Evolutionary conservation across 495 filamentous ascomycete species (phyloP).

Genomic region (Podospora bellae-mahoneyi): DNA sequence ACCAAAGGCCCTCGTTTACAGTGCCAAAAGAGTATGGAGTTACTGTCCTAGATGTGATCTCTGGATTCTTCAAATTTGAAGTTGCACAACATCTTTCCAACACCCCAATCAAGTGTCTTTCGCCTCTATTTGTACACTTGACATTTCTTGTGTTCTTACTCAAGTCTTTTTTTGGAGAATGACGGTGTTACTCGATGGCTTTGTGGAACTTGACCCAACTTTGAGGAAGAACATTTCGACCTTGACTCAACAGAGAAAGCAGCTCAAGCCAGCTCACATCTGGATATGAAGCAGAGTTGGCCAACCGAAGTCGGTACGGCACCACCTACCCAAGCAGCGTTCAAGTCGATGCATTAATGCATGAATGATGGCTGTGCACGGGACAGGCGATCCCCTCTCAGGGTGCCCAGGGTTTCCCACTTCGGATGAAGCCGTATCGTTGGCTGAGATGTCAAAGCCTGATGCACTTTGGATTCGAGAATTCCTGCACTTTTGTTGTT

Average conservation of each 20-base stretch:
- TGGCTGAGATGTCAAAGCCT: neutral
- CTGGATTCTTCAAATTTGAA: neutral
- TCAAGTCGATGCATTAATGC: neutral
- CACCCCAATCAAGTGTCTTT: neutral
- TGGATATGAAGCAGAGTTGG: too few relatives aligned
- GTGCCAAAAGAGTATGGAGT: neutral
- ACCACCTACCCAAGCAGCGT: neutral
- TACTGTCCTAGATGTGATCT: neutral
- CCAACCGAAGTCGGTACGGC: neutral
- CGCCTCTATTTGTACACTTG: neutral
- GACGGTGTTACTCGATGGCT: neutral
- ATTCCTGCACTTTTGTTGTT: neutral
- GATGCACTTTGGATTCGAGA: neutral
- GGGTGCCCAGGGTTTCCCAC: neutral
- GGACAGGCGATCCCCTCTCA: neutral
- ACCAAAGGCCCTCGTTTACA: neutral
- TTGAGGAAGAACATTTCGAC: too few relatives aligned
- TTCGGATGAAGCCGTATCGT: neutral
- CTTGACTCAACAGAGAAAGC: too few relatives aligned
- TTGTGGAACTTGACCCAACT: neutral
- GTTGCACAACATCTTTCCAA: neutral
- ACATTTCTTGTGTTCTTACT: neutral
- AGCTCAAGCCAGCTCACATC: too few relatives aligned
- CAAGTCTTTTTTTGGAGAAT: too few relatives aligned
- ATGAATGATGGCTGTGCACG: neutral